These are phyloP conservation scores for Syzygium malaccense DNA, from an alignment of 441 rosid species.

Conservation along the genomic window DNA sequence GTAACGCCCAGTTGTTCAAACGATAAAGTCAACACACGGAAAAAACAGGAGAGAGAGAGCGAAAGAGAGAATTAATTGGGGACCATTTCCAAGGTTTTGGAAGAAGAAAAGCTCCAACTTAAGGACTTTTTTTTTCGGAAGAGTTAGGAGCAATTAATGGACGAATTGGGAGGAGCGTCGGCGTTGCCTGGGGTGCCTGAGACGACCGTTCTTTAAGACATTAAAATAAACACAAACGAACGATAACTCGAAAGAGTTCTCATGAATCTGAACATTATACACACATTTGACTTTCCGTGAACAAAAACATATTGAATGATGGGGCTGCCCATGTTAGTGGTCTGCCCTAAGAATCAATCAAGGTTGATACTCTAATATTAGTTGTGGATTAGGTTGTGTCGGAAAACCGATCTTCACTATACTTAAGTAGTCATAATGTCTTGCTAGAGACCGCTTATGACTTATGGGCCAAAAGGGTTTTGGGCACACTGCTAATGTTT, in stretches of 20 bases:
- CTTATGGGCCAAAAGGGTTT: too few relatives aligned
- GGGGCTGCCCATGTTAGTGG: too few relatives aligned
- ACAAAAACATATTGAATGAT: neutral
- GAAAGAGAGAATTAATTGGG: neutral
- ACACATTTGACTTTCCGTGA: conserved; percentile 3
- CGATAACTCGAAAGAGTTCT: neutral
- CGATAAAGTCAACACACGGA: conserved; percentile 42
- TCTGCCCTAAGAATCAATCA: too few relatives aligned
- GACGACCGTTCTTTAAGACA: neutral
- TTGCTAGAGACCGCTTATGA: too few relatives aligned
- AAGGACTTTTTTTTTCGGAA: neutral
- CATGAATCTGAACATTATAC: neutral
- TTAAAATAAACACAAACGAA: neutral
- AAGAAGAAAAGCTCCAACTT: conserved; percentile 4
- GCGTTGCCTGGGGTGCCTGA: neutral
- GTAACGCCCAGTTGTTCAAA: neutral
- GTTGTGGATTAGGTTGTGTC: too few relatives aligned
- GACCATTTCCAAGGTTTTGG: conserved; percentile 36
- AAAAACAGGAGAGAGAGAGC: neutral
- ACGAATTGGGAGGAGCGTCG: conserved; percentile 7
- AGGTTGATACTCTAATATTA: too few relatives aligned
- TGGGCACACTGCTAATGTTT: too few relatives aligned
- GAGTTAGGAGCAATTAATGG: neutral
- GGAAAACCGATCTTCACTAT: too few relatives aligned
- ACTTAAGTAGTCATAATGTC: too few relatives aligned